Percentiles rank a stretch among this genome's conserved stretches.
Conservation (phyloP, 495 filamentous ascomycete genomes). For the Podospora didyma region DNA sequence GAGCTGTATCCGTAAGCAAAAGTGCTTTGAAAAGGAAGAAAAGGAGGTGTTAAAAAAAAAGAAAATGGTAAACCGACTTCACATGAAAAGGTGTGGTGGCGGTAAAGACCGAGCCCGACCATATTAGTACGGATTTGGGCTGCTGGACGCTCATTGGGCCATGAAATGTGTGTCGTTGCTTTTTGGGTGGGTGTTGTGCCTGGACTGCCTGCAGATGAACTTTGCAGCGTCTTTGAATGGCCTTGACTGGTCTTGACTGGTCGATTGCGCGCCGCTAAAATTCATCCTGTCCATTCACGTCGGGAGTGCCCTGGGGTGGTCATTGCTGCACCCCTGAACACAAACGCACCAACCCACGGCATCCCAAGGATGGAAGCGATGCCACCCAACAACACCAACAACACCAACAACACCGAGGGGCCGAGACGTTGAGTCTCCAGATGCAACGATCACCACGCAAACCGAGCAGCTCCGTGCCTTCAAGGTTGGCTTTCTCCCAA, state of each 20-base stretch:
- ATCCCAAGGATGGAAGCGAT: too few relatives aligned
- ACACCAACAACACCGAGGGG: too few relatives aligned
- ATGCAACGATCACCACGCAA: neutral
- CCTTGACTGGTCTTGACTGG: neutral
- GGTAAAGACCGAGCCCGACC: too few relatives aligned
- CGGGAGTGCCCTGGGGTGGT: neutral
- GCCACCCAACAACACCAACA: too few relatives aligned
- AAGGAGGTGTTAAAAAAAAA: too few relatives aligned
- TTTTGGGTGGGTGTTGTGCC: neutral
- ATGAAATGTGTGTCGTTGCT: neutral
- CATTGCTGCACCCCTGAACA: constrained; percentile 9
- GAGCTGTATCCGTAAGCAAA: too few relatives aligned
- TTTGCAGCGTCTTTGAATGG: neutral
- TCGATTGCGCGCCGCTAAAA: neutral
- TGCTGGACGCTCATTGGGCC: neutral
- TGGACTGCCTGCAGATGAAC: neutral
- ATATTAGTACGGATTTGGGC: too few relatives aligned
- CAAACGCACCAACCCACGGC: neutral
- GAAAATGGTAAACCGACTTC: too few relatives aligned
- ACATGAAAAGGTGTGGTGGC: too few relatives aligned
- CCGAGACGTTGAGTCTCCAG: neutral
- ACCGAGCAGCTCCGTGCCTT: too few relatives aligned
- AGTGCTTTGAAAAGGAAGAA: too few relatives aligned
- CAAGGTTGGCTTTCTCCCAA: too few relatives aligned
- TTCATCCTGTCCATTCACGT: constrained; percentile 10